A percentile compares a stretch with the other conserved stretches of the same genome.
Evolutionary conservation across 352 stramenopile genomes (phyloP).

Genomic region (Globisporangium uncinulatum): DNA sequence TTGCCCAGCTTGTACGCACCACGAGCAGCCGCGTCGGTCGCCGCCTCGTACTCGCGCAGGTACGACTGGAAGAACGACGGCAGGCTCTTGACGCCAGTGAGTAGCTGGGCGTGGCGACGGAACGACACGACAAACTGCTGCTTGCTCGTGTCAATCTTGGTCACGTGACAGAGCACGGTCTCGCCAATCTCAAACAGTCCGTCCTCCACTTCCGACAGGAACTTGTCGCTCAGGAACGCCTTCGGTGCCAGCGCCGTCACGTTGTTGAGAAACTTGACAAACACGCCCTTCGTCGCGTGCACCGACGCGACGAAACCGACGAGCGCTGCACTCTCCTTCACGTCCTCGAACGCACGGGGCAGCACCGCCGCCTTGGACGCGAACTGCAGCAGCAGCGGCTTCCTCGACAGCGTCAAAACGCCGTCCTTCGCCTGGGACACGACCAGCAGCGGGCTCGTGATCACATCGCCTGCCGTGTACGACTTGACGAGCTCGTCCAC

Average conservation of each 20-base stretch:
- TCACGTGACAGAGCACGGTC: conserved; percentile 75
- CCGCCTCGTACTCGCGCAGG: conserved; percentile 29
- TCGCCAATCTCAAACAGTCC: conserved; percentile 83
- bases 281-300: conserved; percentile 69
- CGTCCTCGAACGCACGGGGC: conserved; percentile 50
- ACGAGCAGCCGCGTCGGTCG: conserved; percentile 3
- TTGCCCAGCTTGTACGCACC: conserved; percentile 48
- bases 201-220: conserved; percentile 59
- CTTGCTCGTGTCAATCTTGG: conserved; percentile 70
- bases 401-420: conserved; percentile 71
- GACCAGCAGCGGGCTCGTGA: conserved; percentile 56
- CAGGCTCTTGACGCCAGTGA: conserved; percentile 28
- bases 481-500: conserved; percentile 64
- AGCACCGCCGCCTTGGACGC: conserved; percentile 29
- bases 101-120: conserved; percentile 28
- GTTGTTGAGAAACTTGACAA: conserved; percentile 87
- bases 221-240: conserved; percentile 71
- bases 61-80: conserved; percentile 54
- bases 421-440: conserved; percentile 65
- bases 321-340: conserved; percentile 54
- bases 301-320: conserved; percentile 81
- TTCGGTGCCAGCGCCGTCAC: conserved; percentile 77
- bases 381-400: conserved; percentile 69
- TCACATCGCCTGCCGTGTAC: conserved; percentile 43
- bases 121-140: conserved; percentile 82